These are phyloP conservation scores for Phytophthora cactorum DNA, from an alignment of 352 stramenopile species.

Conservation along the genomic window DNA sequence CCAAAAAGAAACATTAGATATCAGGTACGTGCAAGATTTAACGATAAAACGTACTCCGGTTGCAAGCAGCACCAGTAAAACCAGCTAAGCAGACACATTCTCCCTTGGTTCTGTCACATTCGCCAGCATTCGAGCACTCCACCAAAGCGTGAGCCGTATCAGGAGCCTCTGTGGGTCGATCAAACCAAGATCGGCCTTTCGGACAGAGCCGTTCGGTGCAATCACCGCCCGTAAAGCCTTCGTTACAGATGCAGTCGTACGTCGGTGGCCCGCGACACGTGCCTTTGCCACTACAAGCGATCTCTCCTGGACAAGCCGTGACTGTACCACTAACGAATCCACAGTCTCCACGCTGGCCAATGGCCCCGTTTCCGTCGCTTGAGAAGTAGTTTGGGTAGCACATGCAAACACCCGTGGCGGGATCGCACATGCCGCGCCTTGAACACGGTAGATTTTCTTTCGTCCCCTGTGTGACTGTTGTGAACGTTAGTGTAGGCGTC, in stretches of 20 bases:
- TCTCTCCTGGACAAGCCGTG: conserved; percentile 71
- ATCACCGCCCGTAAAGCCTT: conserved; percentile 76
- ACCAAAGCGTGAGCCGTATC: conserved; percentile 62
- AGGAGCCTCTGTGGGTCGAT: conserved; percentile 44
- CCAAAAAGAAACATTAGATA: not conserved
- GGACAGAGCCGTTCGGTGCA: conserved; percentile 75
- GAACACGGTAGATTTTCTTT: conserved; percentile 91
- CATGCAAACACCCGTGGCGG: conserved; percentile 66
- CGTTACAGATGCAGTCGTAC: conserved; percentile 83
- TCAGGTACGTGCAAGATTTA: not conserved
- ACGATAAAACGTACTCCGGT: conserved; percentile 49
- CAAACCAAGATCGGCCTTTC: conserved; percentile 76
- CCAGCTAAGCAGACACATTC: conserved; percentile 67
- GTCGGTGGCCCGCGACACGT: conserved; percentile 75
- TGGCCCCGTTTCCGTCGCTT: conserved; percentile 77
- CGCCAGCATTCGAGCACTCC: conserved; percentile 79
- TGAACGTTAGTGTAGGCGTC: conserved; percentile 49
- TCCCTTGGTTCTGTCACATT: conserved; percentile 72
- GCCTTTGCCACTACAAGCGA: conserved; percentile 77
- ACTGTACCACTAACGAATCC: conserved; percentile 75
- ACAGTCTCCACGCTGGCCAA: conserved; percentile 92
- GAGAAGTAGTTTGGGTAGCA: conserved; percentile 91
- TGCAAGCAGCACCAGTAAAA: conserved; percentile 77
- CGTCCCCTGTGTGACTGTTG: conserved; percentile 78
- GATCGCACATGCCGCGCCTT: conserved; percentile 86